Evolutionary conservation across 2,329 filamentous ascomycete species (phyloP), one percentile per base, ranked within the genome.

Genomic region (Xylariaceae sp.): DNA sequence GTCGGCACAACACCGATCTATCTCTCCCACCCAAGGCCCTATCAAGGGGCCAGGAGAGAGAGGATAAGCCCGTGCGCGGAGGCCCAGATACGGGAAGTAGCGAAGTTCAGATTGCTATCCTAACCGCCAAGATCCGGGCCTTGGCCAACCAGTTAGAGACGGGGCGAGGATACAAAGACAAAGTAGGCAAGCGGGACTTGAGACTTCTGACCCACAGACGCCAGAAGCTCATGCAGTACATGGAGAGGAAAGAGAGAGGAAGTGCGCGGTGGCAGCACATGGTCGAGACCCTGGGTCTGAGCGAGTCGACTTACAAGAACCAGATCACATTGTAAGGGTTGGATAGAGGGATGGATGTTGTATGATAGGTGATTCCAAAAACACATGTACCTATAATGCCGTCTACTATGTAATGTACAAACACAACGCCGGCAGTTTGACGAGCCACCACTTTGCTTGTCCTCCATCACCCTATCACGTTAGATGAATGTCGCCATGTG

Each of bases 31-130:
- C 84, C 0, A 88, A 85, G 68, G 75, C 81, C 3, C 69, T 75
- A 40, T 75, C 75, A 14, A 63, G 68, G 36, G 73, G 76, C 38
- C 63, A 76, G 66, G 44, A 66, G 66, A 56, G 67, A 53, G 66
- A 69, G 61, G 70, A 71, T 53, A 71, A 63, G 73, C 74, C 70
- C 52, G 59, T 61, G 22, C 87, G 95, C 31, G 84, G 86, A n/a
- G 94, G 94, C 0, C 88, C 88, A 5, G 94, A 99, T 68, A 99
- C 93, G 1, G 94, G 94, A 34, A 96, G 90, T 63, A 90, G 90
- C 6, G 94, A 99, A 73, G 95, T 99, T n/a, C 94, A 99, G 76
- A 90, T 95, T 60, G 92, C 91, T 42, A 95, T 99, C 62, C 72
- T 99, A 69, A 99, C 94, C 3, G 83, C 90, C 51, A 97, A 97